phyloP scores from a whole-genome alignment of 192 early-diverging fungal genomes.

The Borealophlyctis nickersoniae region DNA sequence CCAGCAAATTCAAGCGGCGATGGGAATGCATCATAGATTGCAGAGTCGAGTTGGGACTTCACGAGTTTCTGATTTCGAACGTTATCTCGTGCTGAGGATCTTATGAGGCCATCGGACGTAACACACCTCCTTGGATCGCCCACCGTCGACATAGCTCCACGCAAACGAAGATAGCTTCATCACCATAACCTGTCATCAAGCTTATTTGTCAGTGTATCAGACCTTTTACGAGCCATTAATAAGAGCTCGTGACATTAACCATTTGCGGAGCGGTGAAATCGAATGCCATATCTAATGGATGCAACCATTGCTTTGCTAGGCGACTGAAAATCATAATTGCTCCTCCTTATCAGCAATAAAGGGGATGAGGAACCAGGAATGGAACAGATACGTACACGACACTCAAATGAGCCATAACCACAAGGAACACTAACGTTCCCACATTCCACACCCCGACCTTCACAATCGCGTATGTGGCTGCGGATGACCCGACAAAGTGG shows the following conservation, averaged over 20 bases:
- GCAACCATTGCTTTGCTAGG: slow-evolving; percentile 8
- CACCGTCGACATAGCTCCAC: slow-evolving; percentile 67
- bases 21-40: slow-evolving; percentile 39
- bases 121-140: slow-evolving; percentile 4
- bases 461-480: slow-evolving; percentile 9
- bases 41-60: slow-evolving; percentile 51
- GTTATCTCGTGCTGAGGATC: background rate
- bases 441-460: background rate
- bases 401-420: slow-evolving; percentile 12
- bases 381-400: slow-evolving; percentile 3
- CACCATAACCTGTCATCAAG: no score
- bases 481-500: no score
- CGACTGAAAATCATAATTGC: slow-evolving; percentile 13
- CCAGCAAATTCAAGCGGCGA: slow-evolving; percentile 52
- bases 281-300: background rate
- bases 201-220: no score
- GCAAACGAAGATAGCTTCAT: slow-evolving; percentile 87
- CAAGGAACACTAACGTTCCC: slow-evolving; percentile 8
- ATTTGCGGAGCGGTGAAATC: slow-evolving; percentile 86
- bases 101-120: background rate
- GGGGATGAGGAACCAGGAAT: background rate
- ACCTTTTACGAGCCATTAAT: no score
- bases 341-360: background rate
- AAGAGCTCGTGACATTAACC: slow-evolving; percentile 56
- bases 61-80: slow-evolving; percentile 10